Base-by-base conservation (phyloP, 371 early-diverging fungal species). In the Mortierella sp. region DNA sequence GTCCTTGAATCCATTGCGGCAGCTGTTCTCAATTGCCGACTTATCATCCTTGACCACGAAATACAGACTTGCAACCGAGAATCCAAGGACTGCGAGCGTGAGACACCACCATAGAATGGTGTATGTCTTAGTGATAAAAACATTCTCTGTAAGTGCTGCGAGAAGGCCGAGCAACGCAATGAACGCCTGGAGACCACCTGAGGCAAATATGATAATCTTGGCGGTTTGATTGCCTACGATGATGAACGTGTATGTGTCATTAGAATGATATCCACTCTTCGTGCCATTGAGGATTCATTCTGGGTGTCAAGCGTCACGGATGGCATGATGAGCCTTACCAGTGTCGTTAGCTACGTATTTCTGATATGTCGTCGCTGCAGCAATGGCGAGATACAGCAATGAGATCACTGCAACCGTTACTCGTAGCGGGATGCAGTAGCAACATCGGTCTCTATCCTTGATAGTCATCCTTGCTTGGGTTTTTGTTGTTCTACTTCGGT, bases 401-500 rank as follows among this genome's bases (percentile, higher is more conserved):
- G 60, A 67, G 19, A 74, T 55, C 29, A 56, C 29, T 16, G 22
- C 60, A 13, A 74, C 74, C 0, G 68, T 63, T 5, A 55, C 21
- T 9, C 74, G 40, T 17, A 74, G 56, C 10, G 47, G 60, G 17
- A 74, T 59, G 57, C 74, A 74, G 55, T 59, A 74, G 50, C 74
- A 74, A 54, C 74, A 74, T 29, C 58, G 47, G 24, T 67, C 68
- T 21, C 63, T 49, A 34, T 74, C 58, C n/a, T n/a, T n/a, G 44
- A 54, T 64, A 51, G 61, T 31, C 31, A 56, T 54, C 16, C 46
- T 47, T 5, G 41, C 10, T 34, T 19, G 14, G 34, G 2, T 31
- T 12, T 27, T 54, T 4, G 39, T 57, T 21, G 57, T 47, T 47
- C n/a, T n/a, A n/a, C n/a, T n/a, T n/a, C n/a, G n/a, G n/a, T n/a